Base-by-base conservation (phyloP, 495 filamentous ascomycete species). In the Xylaria grammica region DNA sequence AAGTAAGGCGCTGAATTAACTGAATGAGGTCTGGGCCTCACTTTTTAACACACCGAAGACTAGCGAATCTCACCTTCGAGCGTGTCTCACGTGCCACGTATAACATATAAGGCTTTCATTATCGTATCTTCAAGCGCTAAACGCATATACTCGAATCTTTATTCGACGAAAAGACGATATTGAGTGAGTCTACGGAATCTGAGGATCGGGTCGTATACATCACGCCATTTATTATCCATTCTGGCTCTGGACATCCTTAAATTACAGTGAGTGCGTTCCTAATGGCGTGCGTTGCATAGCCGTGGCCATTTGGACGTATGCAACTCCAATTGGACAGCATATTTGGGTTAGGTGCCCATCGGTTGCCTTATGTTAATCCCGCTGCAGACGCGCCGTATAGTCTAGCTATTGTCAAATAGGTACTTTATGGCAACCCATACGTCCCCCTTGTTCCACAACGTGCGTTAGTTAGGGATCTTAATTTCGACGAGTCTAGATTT, bases 371-470 rank as follows among this genome's bases (percentile, higher is more conserved):
- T 53, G 79, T 85, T 70, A 72, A 71, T 15, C 84, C 87, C 69
- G 69, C 81, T 63, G 58, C 71, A 15, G 72, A 73, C 36, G 71
- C 86, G 44, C 82, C 82, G 6, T 87, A 87, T 61, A 77, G 74
- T 50, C 69, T 51, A 38, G 80, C 80, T 4, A 70, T 86, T 32
- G 74, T 81, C 51, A 87, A 85, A 65, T 86, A 88, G 69, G 79
- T 79, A 15, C 72, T 87, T 19, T 75, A 40, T 88, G 86, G 86
- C 67, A 82, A 20, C 84, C 86, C 19, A 76, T 69, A 20, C n/a
- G 69, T 79, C 20, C 48, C 65, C n/a, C 22, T 71, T n/a, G 48
- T 63, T n/a, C 71, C 72, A 8, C 71, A 69, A 6, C 69, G 74
- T 38, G 67, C 72, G 1, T 62, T 79, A 9, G 81, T 74, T 1